Base-by-base conservation (phyloP, 805 yeast genomes). In the Metschnikowia cerradonensis region DNA sequence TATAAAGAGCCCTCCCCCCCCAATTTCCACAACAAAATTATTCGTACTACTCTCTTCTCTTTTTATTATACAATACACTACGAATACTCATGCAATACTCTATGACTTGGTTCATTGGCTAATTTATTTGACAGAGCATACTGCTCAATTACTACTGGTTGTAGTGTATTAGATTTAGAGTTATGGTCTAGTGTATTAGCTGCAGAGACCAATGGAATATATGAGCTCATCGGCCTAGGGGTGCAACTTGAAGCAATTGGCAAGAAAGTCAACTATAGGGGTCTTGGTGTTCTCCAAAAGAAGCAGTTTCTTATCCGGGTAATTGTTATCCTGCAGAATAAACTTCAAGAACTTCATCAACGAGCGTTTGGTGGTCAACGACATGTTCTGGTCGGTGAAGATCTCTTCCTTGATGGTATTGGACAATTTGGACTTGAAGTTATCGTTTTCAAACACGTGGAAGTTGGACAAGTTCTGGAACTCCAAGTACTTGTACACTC, bases 391-490 rank as follows among this genome's bases (percentile, higher is more conserved):
- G 68, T 90, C 91, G 17, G 96, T 88, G 73, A 92, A 92, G 41
- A 92, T 91, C 61, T 90, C 97, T 68, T 92, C 95, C 65, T 90
- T 92, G 30, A 96, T 81, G 35, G 76, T 67, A 53, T 86, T 86
- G 32, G 90, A 79, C 63, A 91, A 80, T 66, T 89, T 89, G 52
- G 68, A 66, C 58, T 87, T 96, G 71, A 94, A 92, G 47, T 83
- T 77, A 67, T 92, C 97, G 64, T 89, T 86, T 67, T 91, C 97
- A 69, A 80, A 94, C n/a, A 96, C 88, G 67, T 94, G 98, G 72
- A 92, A 91, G 56, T 84, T 86, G 41, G 89, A 81, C 56, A 92
- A 72, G 22, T 96, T 84, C 71, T 90, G 95, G 71, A 92, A 92
- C 67, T 94, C 98, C 64, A 94, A 76, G 68, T 92, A 92, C 65